Evolutionary conservation across 2,329 filamentous ascomycete species (phyloP), one percentile per base, ranked within the genome.

Genomic region (Alternaria longipes): DNA sequence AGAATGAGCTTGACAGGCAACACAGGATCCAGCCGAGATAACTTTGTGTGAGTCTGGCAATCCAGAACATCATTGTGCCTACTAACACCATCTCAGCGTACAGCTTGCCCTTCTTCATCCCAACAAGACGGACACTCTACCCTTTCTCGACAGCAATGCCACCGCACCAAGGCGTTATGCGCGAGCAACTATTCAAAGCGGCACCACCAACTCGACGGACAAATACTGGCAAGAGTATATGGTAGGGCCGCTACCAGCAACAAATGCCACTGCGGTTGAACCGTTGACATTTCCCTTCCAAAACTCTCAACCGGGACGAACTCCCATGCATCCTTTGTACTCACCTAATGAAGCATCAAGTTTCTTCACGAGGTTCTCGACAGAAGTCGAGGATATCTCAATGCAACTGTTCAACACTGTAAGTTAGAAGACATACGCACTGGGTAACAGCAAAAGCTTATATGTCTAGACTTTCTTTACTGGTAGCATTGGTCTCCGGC

Each of bases 161-260:
- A 53, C 59, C 4, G 59, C 60, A 26, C 70, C 71, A 14, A 45
- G 36, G 18, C 59, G 69, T 28, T 70, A 67, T 57, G 71, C 70
- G 41, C 65, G 68, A 18, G 69, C 66, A 26, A 70, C 68, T 9
- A 56, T 74, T 14, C 51, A 59, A 14, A 66, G 49, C 28, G 64
- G 63, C 14, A 56, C 58, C n/a, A 64, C 38, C 55, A 59, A 47
- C 28, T 47, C 47, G 9, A 45, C 58, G 5, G 63, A 79, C 8
- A 73, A 82, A 0, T 77, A 78, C 59, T 72, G 75, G 49, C 73
- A 78, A 46, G 79, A 86, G 57, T 82, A 84, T 62, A 70, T 83
- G 46, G 81, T 86, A 16, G 84, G 84, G 0, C 84, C 84, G 16
- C 67, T 86, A 24, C 84, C 84, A 4, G 71, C 84, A 41, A 72